These are phyloP conservation scores for Globisporangium middletonii DNA, from an alignment of 352 stramenopile genomes.

Conservation along the genomic window DNA sequence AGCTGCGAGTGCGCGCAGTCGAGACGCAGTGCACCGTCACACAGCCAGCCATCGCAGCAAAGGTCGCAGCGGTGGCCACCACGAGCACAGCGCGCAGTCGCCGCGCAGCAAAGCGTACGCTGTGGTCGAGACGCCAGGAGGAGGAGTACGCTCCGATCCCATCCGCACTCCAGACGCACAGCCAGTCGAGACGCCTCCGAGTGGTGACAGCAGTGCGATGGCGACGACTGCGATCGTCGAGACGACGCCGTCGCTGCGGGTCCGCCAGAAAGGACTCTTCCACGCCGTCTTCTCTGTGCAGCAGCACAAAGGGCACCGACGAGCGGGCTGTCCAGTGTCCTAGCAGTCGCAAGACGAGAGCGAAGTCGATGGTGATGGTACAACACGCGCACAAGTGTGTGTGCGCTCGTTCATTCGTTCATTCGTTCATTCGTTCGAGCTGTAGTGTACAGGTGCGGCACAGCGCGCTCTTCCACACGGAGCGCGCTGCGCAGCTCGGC, in stretches of 20 bases:
- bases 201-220: too few relatives aligned
- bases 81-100: background rate
- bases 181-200: too few relatives aligned
- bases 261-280: constrained; percentile 7
- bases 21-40: background rate
- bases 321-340: constrained; percentile 8
- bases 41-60: background rate
- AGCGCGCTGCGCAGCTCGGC: background rate
- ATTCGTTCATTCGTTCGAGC: background rate
- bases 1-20: background rate
- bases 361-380: background rate
- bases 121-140: background rate
- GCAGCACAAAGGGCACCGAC: constrained; percentile 9
- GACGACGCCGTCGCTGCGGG: background rate
- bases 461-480: background rate
- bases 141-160: background rate
- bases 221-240: background rate
- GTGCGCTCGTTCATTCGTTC: constrained; percentile 6
- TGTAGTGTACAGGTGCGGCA: too few relatives aligned
- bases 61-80: background rate
- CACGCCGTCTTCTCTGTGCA: constrained; percentile 12
- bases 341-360: background rate
- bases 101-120: background rate
- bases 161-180: background rate
- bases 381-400: background rate